These are phyloP conservation scores for Saccharomycopsis hybrid DNA, from an alignment of 1,139 yeast species.

Conservation along the genomic window DNA sequence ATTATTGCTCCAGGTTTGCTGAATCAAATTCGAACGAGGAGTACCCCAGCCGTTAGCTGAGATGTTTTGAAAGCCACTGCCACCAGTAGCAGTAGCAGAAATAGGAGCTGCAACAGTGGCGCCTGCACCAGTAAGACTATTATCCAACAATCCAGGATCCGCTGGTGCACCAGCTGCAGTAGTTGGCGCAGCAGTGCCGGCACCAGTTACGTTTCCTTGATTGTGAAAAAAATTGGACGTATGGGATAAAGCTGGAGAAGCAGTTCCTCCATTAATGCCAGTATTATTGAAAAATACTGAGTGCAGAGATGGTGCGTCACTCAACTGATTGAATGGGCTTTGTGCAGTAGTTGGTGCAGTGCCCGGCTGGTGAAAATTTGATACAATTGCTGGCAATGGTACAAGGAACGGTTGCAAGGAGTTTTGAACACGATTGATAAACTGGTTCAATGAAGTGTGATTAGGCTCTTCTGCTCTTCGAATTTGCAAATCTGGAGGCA, in stretches of 20 bases:
- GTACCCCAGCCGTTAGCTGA: too few species aligned
- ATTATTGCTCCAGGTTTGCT: conserved; percentile 8
- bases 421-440: conserved; percentile 43
- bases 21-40: conserved; percentile 9
- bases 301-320: conserved; percentile 21
- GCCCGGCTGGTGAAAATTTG: conserved; percentile 1
- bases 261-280: conserved; percentile 19
- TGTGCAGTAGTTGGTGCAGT: conserved; percentile 22
- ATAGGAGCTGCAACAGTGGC: neutral
- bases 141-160: neutral
- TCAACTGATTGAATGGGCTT: neutral
- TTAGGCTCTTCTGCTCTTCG: conserved; percentile 44
- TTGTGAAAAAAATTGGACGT: neutral
- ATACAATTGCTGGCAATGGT: conserved; percentile 30
- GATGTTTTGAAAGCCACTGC: too few species aligned
- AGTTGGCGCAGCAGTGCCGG: neutral
- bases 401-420: conserved; percentile 53
- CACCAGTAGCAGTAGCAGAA: neutral
- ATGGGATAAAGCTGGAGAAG: neutral
- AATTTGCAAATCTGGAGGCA: conserved; percentile 48
- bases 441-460: conserved; percentile 35
- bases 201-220: neutral
- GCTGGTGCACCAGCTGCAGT: neutral
- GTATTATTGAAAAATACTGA: conserved; percentile 17
- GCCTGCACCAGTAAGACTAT: too few species aligned